A percentile compares a stretch with the other conserved stretches of the same genome.
Evolutionary conservation across 2,329 filamentous ascomycete species (phyloP).

Genomic region (Apiospora marii): DNA sequence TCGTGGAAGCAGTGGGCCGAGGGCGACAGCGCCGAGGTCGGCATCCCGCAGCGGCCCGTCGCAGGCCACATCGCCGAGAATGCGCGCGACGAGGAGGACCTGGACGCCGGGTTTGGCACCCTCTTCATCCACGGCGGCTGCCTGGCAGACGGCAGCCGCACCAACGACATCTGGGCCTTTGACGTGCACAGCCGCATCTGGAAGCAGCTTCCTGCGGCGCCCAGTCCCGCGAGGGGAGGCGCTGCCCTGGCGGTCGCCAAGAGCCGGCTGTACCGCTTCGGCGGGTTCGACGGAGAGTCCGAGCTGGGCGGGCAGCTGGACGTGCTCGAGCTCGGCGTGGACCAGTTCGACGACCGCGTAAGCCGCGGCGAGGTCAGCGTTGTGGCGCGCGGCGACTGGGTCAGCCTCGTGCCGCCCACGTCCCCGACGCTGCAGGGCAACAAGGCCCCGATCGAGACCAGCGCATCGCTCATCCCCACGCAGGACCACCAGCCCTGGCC

Average conservation of each 20-base stretch:
- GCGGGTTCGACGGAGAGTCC: slow-evolving; percentile 75
- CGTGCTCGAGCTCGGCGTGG: slow-evolving; percentile 65
- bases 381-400: slow-evolving; percentile 61
- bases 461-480: slow-evolving; percentile 38
- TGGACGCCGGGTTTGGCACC: slow-evolving; percentile 65
- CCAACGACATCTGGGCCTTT: slow-evolving; percentile 80
- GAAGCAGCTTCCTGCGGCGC: slow-evolving; percentile 72
- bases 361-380: slow-evolving; percentile 58
- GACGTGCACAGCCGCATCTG: slow-evolving; percentile 70
- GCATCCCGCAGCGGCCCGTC: slow-evolving; percentile 66
- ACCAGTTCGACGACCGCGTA: slow-evolving; percentile 59
- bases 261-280: slow-evolving; percentile 77
- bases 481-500: slow-evolving; percentile 50
- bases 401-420: slow-evolving; percentile 53
- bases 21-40: slow-evolving; percentile 60
- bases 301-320: slow-evolving; percentile 79
- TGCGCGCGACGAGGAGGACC: slow-evolving; percentile 65
- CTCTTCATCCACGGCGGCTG: slow-evolving; percentile 82
- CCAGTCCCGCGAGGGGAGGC: slow-evolving; percentile 71
- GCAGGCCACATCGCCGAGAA: slow-evolving; percentile 63
- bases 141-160: slow-evolving; percentile 66
- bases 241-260: slow-evolving; percentile 70
- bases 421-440: slow-evolving; percentile 39
- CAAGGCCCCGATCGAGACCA: slow-evolving; percentile 34
- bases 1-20: slow-evolving; percentile 65